Evolutionary conservation across 176 grass and related monocot genomes (phyloP).

Genomic region (Lolium perenne): DNA sequence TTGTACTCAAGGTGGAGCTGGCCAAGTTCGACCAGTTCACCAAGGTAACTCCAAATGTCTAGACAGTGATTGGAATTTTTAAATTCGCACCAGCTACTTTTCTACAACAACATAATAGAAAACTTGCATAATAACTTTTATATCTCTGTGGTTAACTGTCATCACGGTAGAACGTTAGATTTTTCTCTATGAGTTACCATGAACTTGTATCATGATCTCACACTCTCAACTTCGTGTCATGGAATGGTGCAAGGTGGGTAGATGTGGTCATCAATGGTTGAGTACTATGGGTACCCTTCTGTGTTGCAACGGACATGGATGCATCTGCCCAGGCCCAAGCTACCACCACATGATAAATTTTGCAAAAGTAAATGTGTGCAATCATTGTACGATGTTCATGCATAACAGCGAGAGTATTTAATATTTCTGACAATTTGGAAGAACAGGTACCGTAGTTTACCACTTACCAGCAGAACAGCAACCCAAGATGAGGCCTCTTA

Average conservation of each 20-base stretch:
- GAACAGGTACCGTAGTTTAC: neutral
- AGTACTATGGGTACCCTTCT: no score
- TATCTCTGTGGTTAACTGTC: neutral
- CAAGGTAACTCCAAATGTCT: slow-evolving; percentile 11
- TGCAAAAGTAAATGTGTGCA: slow-evolving; percentile 8
- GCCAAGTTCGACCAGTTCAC: neutral
- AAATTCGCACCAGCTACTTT: neutral
- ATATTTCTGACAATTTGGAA: neutral
- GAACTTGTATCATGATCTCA: neutral
- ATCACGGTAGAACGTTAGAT: neutral
- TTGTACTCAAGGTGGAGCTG: neutral
- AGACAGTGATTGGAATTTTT: neutral
- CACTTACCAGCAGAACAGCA: slow-evolving; percentile 82
- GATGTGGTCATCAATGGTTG: no score
- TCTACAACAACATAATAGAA: neutral
- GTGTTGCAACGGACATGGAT: neutral
- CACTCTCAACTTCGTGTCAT: neutral
- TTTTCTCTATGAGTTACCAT: neutral
- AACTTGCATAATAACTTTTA: neutral
- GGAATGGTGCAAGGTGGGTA: neutral
- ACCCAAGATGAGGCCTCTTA: slow-evolving; percentile 81
- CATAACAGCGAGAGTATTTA: neutral
- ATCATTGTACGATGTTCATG: neutral
- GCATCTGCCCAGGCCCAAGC: neutral
- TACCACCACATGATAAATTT: neutral